Evolutionary conservation across 2,329 filamentous ascomycete species (phyloP).

Genomic region (Pseudopyrenochaeta lycopersici): DNA sequence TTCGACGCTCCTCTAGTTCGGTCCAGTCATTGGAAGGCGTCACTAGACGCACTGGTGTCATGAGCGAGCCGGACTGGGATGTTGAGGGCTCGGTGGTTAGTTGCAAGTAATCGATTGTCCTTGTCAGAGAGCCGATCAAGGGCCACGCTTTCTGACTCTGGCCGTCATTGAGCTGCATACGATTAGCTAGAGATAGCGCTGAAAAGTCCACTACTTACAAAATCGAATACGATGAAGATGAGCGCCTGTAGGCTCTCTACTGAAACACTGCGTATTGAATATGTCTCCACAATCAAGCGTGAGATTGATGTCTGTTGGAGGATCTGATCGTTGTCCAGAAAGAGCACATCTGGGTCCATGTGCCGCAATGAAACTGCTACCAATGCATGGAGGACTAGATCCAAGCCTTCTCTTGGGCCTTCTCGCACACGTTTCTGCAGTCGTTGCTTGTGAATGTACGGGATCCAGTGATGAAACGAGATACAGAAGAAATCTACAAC

Average conservation of each 20-base stretch:
- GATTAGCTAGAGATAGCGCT: background rate
- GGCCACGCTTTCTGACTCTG: conserved; percentile 41
- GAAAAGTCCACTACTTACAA: conserved; percentile 23
- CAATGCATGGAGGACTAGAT: conserved; percentile 40
- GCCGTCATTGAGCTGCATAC: conserved; percentile 39
- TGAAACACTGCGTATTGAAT: conserved; percentile 35
- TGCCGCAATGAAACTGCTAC: conserved; percentile 40
- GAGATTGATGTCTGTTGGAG: conserved; percentile 34
- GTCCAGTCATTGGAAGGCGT: conserved; percentile 41
- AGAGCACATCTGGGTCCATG: conserved; percentile 29
- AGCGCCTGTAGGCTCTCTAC: conserved; percentile 41
- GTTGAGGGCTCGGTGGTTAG: conserved; percentile 39
- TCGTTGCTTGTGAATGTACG: conserved; percentile 43
- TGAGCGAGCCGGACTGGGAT: conserved; percentile 35
- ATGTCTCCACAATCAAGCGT: conserved; percentile 41
- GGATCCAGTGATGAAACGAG: conserved; percentile 48
- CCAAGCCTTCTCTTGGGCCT: conserved; percentile 19
- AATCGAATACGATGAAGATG: conserved; percentile 44
- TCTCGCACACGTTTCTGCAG: conserved; percentile 34
- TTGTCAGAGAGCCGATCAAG: conserved; percentile 43
- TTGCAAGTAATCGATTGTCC: conserved; percentile 45
- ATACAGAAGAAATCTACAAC: conserved; percentile 41
- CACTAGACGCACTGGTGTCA: conserved; percentile 38
- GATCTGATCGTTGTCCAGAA: conserved; percentile 39
- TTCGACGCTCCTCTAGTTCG: conserved; percentile 40